Percentiles rank a stretch among this genome's conserved stretches.
Conservation (phyloP, 805 yeast species). For the Wickerhamiella azyma region DNA sequence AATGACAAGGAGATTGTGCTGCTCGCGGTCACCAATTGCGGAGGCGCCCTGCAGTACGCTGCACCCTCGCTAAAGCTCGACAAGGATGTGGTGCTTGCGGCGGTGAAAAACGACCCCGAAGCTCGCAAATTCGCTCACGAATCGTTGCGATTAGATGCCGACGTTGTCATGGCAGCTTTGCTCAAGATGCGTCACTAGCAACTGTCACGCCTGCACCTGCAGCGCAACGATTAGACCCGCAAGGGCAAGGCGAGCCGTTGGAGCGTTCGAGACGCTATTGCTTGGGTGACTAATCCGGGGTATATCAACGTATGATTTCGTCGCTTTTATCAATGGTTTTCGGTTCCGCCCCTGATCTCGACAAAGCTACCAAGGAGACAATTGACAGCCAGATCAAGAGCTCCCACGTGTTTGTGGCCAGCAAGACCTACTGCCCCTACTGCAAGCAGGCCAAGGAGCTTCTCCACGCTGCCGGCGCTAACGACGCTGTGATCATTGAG, state of each 20-base stretch:
- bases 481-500: slow-evolving; percentile 20
- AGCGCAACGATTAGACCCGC: too few species aligned
- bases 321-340: not conserved
- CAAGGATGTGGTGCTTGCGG: slow-evolving; percentile 4
- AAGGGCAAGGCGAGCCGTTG: too few species aligned
- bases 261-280: not conserved
- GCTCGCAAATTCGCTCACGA: not conserved
- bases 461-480: slow-evolving; percentile 29
- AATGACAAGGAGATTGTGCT: not conserved
- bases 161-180: not conserved
- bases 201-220: too few species aligned
- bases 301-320: not conserved
- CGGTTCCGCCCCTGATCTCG: not conserved
- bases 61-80: not conserved
- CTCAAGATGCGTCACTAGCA: slow-evolving; percentile 1
- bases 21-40: slow-evolving; percentile 1
- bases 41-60: slow-evolving; percentile 3
- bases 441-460: slow-evolving; percentile 36
- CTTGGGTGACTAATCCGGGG: not conserved
- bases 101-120: slow-evolving; percentile 1
- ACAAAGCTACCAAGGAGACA: not conserved
- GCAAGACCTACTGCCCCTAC: slow-evolving; percentile 63
- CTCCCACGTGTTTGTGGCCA: slow-evolving; percentile 66
- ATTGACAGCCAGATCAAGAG: slow-evolving; percentile 51
- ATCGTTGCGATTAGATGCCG: not conserved